Evolutionary conservation across 2,329 filamentous ascomycete species (phyloP), one percentile per base, ranked within the genome.

Genomic region (Paracoccidioides lutzii): DNA sequence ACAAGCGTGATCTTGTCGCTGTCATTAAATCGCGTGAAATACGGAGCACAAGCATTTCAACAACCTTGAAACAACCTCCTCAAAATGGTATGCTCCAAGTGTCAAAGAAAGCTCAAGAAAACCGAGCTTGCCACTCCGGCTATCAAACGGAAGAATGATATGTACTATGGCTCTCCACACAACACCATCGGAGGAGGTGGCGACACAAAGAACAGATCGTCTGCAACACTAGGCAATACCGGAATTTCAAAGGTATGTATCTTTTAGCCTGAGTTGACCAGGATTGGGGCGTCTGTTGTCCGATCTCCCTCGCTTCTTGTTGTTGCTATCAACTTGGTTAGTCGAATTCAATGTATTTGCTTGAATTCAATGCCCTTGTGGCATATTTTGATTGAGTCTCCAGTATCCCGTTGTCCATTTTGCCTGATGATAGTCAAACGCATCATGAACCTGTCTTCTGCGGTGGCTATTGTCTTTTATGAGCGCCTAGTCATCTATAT

Each of bases 101-200:
- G 82, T 62, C 76, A 82, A 63, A 83, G 82, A 67, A 76, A 80
- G 54, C 71, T 78, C 55, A 81, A 81, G 67, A 72, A 76, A 54
- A 84, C 81, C 12, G 75, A 78, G 10, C 77, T 85, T 56, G 81
- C 80, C 58, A 85, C 82, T 0, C 82, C 82, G 0, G 78, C 75
- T 33, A 81, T 85, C 59, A 85, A 84, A 70, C 82, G 81, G 71
- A 84, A 82, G 74, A 80, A 70, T 64, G 82, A 85, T 53, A 81
- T 84, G 71, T 84, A 84, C 67, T 78, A 81, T 63, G 81, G 81
- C 50, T 84, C 81, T 1, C 69, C 80, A 0, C 73, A 78, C 10
- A 64, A 59, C 50, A 65, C 65, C 10, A 32, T 67, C 35, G 66
- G 68, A 41, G 66, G 68, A 32, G 71, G 46, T 71, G 52, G 67